Evolutionary conservation across 176 grass and related monocot species (phyloP).

Genomic region (Phragmites australis): DNA sequence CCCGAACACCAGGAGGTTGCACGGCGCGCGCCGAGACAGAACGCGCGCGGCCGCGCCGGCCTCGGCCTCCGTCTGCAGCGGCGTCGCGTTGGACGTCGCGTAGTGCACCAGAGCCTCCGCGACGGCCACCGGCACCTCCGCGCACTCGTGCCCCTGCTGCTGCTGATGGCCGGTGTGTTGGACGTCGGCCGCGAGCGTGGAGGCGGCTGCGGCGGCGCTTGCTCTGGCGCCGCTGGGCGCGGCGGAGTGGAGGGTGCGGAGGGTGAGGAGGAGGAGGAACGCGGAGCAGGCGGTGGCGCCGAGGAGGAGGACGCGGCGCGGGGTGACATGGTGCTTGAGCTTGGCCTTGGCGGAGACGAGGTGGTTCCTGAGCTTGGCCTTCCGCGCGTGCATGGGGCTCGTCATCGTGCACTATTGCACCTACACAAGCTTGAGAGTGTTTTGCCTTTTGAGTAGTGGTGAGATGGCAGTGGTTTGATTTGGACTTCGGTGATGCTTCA

Average conservation of each 20-base stretch:
- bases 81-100: constrained; percentile 44
- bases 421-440: too few relatives aligned
- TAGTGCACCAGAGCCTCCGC: constrained; percentile 55
- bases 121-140: constrained; percentile 36
- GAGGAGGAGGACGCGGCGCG: constrained; percentile 46
- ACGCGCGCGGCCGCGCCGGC: constrained; percentile 40
- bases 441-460: not conserved
- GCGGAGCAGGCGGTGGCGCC: constrained; percentile 32
- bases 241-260: constrained; percentile 45
- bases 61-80: constrained; percentile 46
- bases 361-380: constrained; percentile 56
- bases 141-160: not conserved
- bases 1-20: constrained; percentile 71
- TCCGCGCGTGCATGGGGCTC: constrained; percentile 52
- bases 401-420: not conserved
- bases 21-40: constrained; percentile 54
- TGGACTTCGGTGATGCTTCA: constrained; percentile 24
- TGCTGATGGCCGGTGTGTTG: not conserved
- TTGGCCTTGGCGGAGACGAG: constrained; percentile 59
- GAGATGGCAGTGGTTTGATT: not conserved
- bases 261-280: constrained; percentile 43
- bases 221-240: not conserved
- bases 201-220: not conserved
- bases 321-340: constrained; percentile 54
- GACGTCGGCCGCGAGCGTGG: not conserved